Conservation (phyloP, 2,329 filamentous ascomycete genomes). For the Aureobasidium leucospermi region DNA sequence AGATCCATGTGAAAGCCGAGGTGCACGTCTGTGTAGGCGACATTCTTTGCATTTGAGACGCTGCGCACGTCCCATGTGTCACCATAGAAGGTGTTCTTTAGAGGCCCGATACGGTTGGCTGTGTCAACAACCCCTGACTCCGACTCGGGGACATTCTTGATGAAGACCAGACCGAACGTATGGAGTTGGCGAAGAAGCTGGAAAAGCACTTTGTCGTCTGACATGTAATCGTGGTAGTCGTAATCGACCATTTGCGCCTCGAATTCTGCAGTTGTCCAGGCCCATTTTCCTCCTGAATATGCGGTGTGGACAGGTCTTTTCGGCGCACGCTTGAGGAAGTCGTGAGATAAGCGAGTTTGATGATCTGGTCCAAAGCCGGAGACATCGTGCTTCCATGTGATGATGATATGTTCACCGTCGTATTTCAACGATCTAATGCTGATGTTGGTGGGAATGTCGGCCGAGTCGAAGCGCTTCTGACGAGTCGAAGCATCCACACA, state of each 20-base stretch:
- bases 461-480: conserved; percentile 58
- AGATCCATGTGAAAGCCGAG: conserved; percentile 92
- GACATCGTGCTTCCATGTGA: conserved; percentile 57
- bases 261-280: conserved; percentile 42
- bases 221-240: conserved; percentile 66
- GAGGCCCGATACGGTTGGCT: conserved; percentile 63
- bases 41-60: conserved; percentile 77
- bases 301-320: not conserved
- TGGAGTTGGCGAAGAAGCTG: conserved; percentile 56
- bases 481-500: conserved; percentile 54
- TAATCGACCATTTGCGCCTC: conserved; percentile 49
- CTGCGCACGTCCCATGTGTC: conserved; percentile 82
- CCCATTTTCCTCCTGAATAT: conserved; percentile 16
- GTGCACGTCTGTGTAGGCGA: conserved; percentile 74
- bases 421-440: conserved; percentile 29
- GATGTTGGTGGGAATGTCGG: conserved; percentile 53
- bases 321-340: conserved; percentile 15
- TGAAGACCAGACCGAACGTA: conserved; percentile 65
- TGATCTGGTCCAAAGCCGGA: conserved; percentile 36
- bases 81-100: conserved; percentile 88
- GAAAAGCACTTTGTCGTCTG: conserved; percentile 49
- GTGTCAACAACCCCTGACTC: conserved; percentile 53
- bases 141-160: conserved; percentile 62
- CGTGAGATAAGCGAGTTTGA: conserved; percentile 28
- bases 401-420: conserved; percentile 19